Conservation (phyloP, 2,329 filamentous ascomycete genomes). For the Calonectria pseudoturangicola region DNA sequence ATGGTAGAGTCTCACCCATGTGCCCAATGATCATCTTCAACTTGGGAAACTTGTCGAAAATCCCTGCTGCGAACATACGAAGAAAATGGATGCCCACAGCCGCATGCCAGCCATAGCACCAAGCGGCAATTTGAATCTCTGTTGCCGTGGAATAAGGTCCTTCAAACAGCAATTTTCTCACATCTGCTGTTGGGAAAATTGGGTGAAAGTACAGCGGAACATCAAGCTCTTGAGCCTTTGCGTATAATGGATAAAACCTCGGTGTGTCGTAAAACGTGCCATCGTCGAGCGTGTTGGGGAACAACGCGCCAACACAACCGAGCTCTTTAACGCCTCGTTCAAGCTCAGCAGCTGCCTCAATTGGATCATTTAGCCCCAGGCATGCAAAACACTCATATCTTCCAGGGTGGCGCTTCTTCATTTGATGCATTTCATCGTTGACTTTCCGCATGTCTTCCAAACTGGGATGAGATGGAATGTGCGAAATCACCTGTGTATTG, state of each 20-base stretch:
- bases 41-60: slow-evolving; percentile 1
- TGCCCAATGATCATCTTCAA: slow-evolving; percentile 1
- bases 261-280: neutral
- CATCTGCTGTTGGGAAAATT: slow-evolving; percentile 4
- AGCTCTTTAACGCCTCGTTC: neutral
- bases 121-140: neutral
- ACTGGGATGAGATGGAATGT: neutral
- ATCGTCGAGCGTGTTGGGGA: slow-evolving; percentile 3
- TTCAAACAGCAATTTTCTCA: neutral
- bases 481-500: neutral
- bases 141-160: neutral
- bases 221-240: neutral
- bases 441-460: neutral
- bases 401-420: neutral
- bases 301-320: neutral
- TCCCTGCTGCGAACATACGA: neutral
- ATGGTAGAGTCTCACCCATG: slow-evolving; percentile 1
- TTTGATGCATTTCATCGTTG: neutral
- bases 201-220: slow-evolving; percentile 6
- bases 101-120: slow-evolving; percentile 8
- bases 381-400: neutral
- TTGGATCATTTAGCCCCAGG: neutral
- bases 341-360: neutral
- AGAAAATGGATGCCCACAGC: neutral
- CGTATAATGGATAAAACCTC: neutral